Evolutionary conservation across 208 protist genomes (phyloP).

Genomic region (Acanthamoeba quina): DNA sequence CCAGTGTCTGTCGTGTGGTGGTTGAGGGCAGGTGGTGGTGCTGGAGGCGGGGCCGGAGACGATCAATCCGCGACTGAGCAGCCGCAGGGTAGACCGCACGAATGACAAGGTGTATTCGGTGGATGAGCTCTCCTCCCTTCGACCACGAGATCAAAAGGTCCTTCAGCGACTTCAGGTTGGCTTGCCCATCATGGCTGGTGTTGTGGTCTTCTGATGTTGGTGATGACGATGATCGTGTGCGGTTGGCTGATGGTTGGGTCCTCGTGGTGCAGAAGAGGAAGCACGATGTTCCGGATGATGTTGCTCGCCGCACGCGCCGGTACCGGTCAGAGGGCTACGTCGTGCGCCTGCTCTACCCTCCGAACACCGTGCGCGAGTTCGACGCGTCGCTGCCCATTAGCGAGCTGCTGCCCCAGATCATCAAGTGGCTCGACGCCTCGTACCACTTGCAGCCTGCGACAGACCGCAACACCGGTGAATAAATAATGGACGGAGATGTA

Average conservation of each 20-base stretch:
- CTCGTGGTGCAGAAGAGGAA: constrained; percentile 1
- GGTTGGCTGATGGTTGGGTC: not conserved
- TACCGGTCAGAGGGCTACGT: not conserved
- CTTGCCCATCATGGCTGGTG: not conserved
- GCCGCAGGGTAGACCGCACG: not conserved
- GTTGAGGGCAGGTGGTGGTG: constrained; percentile 23
- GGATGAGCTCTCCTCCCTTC: not conserved
- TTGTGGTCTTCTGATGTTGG: not conserved
- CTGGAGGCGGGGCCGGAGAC: constrained; percentile 19
- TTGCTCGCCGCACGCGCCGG: not conserved
- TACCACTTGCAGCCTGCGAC: not conserved
- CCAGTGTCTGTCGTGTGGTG: too few relatives aligned
- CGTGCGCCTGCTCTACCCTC: constrained; percentile 39
- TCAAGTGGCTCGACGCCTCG: not conserved
- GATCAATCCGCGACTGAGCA: not conserved
- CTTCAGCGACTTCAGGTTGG: not conserved
- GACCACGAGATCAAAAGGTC: not conserved
- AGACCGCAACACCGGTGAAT: too few relatives aligned
- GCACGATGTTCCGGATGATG: not conserved
- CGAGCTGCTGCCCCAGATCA: not conserved
- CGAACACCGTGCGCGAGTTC: constrained; percentile 26
- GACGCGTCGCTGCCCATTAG: constrained; percentile 7
- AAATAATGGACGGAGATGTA: too few relatives aligned
- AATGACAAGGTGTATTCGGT: not conserved
- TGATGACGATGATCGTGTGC: not conserved